Evolutionary conservation across 2,329 filamentous ascomycete genomes (phyloP), one percentile per base, ranked within the genome.

Genomic region (Lecanicillium sp.): DNA sequence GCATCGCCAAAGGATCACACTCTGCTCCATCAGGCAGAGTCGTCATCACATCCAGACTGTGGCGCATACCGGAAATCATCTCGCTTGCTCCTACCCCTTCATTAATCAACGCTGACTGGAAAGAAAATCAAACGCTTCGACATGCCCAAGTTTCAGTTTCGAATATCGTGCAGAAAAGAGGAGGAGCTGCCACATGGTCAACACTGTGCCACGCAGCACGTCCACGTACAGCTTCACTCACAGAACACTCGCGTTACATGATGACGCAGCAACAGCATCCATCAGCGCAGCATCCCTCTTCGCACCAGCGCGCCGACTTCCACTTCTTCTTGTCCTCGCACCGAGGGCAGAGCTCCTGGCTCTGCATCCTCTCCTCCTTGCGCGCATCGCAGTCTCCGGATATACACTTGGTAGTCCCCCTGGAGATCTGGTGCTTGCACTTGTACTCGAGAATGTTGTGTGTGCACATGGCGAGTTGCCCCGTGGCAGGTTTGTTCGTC

Each of bases 331-430:
- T 55, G 41, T 55, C 56, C 38, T 67, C 65, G 50, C 66, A 68
- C 40, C 63, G 61, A 32, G 62, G 54, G 48, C 66, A 68, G 29
- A 63, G 54, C 19, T 67, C 62, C 2, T 55, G 47, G 40, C 64
- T 59, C 39, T 56, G 47, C 14, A 57, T 55, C 5, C 66, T 51
- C 21, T 64, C 62, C 23, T 67, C 63, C 19, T 54, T 57, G 23
- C 59, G 56, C 2, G 57, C 61, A 1, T 58, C 46, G 47, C 66
- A 68, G 20, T 60, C 50, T 5, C 60, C 58, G 35, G 53, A 51
- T 44, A 62, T 67, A 55, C 66, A 68, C 51, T 58, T 56, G 10
- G 66, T 66, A 42, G 60, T 62, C 40, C 66, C 66, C 23, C 66
- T 56, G 32, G 57, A 53, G 36, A 66, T 59, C 35, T 56, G 60